These are phyloP conservation scores for Inga laurina DNA, from an alignment of 306 rosid species.

Conservation along the genomic window DNA sequence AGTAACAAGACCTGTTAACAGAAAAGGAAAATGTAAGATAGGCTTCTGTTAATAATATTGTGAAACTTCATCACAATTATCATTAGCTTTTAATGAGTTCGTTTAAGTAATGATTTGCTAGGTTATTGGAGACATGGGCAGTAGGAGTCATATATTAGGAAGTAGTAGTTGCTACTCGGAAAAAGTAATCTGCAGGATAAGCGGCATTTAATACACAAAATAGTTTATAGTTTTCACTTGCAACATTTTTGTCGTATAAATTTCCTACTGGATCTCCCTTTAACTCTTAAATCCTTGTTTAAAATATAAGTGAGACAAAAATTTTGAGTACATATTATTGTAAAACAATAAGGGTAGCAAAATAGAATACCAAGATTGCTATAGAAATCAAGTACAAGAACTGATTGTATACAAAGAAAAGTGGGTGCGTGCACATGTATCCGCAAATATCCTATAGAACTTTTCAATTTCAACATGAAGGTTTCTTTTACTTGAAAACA, in stretches of 20 bases:
- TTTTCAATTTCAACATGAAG: neutral
- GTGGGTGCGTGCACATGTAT: neutral
- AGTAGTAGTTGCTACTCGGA: neutral
- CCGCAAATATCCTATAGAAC: neutral
- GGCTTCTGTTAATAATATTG: neutral
- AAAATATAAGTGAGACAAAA: neutral
- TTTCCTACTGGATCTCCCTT: neutral
- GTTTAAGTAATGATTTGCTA: neutral
- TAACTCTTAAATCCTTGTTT: slow-evolving; percentile 1
- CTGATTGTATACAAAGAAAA: neutral
- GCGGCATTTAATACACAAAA: neutral
- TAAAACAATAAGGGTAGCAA: slow-evolving; percentile 16
- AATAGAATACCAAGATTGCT: slow-evolving; percentile 11
- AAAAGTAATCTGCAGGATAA: neutral
- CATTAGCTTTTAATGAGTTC: neutral
- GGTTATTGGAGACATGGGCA: neutral
- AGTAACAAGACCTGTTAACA: slow-evolving; percentile 71
- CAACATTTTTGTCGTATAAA: neutral
- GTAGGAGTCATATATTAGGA: neutral
- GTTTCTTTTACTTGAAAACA: neutral
- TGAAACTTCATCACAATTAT: neutral
- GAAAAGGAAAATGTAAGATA: slow-evolving; percentile 6
- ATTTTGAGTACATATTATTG: neutral
- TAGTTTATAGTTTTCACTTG: neutral
- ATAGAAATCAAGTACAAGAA: slow-evolving; percentile 21